Base-by-base conservation (phyloP, 352 stramenopile species). In the Phytopythium boreale region DNA sequence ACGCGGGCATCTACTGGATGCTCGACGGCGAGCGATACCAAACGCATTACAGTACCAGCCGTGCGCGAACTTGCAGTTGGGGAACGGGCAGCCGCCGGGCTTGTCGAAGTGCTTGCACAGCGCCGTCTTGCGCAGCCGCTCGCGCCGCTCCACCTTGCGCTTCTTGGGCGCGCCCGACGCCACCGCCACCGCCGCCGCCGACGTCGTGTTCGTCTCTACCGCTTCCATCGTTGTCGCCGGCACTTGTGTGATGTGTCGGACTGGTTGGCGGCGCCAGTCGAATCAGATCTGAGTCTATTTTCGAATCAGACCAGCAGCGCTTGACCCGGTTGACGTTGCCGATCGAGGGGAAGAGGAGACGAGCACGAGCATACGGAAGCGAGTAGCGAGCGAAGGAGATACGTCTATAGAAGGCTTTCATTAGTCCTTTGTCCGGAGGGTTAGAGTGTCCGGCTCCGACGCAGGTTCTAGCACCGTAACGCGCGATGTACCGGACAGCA, bases 51-150 rank as follows among this genome's bases (percentile, higher is more conserved):
- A n/a, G n/a, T 44, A 88, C 79, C 77, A 73, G 59, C 85, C 84
- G 59, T 95, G 87, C 5, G 87, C 84, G 56, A 89, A 95, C 70
- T 85, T 85, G 74, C 87, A 95, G 53, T 95, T 76, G n/a, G 82
- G 62, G 65, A 89, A 95, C 56, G 87, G 87, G 67, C 87, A 95
- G 10, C 87, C 87, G 24, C 75, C 82, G 9, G 87, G 84, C 44
- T 90, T 90, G 78, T 92, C 85, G 66, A 92, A 95, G 71, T 92
- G 87, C 64, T 90, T 90, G 73, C 87, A 95, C 37, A 95, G 68
- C 60, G 82, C 82, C 34, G 83, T 89, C 72, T 95, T 95, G 68
- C 76, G 79, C 51, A 89, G 68, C 62, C 82, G 79, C 62, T 90
- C 75, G 55, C 80, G 76, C 31, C 84, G 79, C 64, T 92, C 79